Conservation (phyloP, 192 early-diverging fungal species). For the Cetraspora pellucida region DNA sequence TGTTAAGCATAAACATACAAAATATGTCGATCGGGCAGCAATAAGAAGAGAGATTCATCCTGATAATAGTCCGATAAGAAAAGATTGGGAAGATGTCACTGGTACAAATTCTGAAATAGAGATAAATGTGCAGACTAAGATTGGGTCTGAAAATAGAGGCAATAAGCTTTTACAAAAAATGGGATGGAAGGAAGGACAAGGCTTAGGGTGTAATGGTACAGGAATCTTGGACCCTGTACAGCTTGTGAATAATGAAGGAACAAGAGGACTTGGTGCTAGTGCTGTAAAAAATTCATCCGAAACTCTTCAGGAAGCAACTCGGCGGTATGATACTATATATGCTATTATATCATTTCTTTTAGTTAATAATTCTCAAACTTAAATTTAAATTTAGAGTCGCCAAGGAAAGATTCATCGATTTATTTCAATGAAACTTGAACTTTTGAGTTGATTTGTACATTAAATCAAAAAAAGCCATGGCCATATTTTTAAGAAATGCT, state of each 20-base stretch:
- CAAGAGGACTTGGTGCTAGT: constrained; percentile 24
- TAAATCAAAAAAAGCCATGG: too few species aligned
- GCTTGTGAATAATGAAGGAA: constrained; percentile 33
- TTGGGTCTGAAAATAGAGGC: constrained; percentile 57
- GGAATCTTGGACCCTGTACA: constrained; percentile 56
- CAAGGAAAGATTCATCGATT: constrained; percentile 29
- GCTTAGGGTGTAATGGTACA: constrained; percentile 52
- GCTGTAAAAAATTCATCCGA: background rate
- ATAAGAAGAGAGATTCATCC: constrained; percentile 64
- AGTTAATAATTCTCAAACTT: background rate
- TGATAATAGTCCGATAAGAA: constrained; percentile 35
- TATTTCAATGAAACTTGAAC: constrained; percentile 8
- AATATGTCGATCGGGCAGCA: constrained; percentile 67
- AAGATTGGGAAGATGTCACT: constrained; percentile 23
- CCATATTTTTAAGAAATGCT: too few species aligned
- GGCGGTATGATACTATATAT: constrained; percentile 6
- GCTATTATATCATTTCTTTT: background rate
- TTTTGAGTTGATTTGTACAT: too few species aligned
- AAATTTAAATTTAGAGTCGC: constrained; percentile 14
- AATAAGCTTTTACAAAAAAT: constrained; percentile 61
- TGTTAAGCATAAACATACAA: constrained; percentile 36
- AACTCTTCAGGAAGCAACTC: constrained; percentile 32
- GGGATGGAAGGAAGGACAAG: constrained; percentile 73
- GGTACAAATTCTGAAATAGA: background rate
- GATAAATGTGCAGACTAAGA: background rate